These are phyloP conservation scores for Colletotrichum sublineola DNA, from an alignment of 2,329 filamentous ascomycete species.

Conservation along the genomic window DNA sequence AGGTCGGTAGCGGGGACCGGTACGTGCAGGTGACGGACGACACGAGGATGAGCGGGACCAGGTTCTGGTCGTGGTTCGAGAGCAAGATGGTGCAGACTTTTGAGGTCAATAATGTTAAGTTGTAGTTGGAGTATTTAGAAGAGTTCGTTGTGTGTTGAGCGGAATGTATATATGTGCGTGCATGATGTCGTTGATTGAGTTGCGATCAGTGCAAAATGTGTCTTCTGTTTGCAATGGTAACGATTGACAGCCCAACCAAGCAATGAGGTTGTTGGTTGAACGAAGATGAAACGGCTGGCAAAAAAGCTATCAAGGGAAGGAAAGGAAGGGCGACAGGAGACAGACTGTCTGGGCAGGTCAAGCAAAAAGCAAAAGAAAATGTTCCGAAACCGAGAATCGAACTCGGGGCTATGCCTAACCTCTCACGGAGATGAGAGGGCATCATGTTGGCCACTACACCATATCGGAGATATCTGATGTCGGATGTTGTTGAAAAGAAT, in stretches of 20 bases:
- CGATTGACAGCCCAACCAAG: too few relatives aligned
- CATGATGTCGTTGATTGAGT: too few relatives aligned
- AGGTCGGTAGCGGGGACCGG: conserved; percentile 51
- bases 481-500: rapidly evolving
- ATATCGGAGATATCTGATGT: conserved; percentile 15
- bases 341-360: too few relatives aligned
- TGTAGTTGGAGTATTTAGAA: conserved; percentile 23
- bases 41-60: conserved; percentile 50
- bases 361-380: neutral
- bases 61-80: conserved; percentile 54
- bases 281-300: too few relatives aligned
- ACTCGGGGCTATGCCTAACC: conserved; percentile 36
- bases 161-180: neutral
- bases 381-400: conserved; percentile 26
- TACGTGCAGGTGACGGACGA: conserved; percentile 53
- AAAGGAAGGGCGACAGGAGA: too few relatives aligned
- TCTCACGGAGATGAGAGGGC: conserved; percentile 26
- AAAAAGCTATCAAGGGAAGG: too few relatives aligned
- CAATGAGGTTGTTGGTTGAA: neutral
- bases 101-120: conserved; percentile 50
- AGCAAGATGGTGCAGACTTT: conserved; percentile 55
- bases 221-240: neutral
- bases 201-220: neutral
- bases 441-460: conserved; percentile 41
- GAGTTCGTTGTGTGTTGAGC: neutral